Base-by-base conservation (phyloP, 2,329 filamentous ascomycete genomes). In the Juglanconis oblonga region DNA sequence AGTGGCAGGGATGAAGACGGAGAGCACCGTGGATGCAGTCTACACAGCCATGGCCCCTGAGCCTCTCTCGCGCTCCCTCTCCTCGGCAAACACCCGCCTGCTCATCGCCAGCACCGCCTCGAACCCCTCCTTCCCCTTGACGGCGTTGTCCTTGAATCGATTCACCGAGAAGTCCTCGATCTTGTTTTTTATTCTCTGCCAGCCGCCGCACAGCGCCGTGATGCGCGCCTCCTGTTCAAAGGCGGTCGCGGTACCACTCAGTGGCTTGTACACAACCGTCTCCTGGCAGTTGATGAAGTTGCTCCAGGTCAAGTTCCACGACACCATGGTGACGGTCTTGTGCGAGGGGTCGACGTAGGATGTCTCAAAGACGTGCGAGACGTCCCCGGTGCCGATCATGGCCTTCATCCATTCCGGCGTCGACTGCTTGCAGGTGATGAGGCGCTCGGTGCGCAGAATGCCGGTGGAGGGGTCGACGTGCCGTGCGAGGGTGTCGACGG, bases 241-340 rank as follows among this genome's bases (percentile, higher is more conserved):
- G 64, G 89, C 83, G 3, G 95, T 99, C 73, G 83, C 81, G 71
- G 74, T 74, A 73, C 74, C 69, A 72, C 72, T 72, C 50, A 80
- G 69, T 0, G 92, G 92, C 67, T 83, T 82, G 78, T 98, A 98
- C 58, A 90, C 81, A 64, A 97, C 93, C 17, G 94, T 97, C 79
- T 99, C 95, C 73, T 93, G 90, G 50, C 97, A 92, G 70, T 85
- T 92, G 72, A 98, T 82, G 57, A 99, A 84, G 70, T 98, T 96
- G 64, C 87, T 89, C 85, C 87, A 95, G 7, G 95, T 98, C 72
- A 99, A 81, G 77, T 99, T 99, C 73, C 92, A 91, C 66, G 91
- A 95, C 74, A 93, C 92, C 90, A 99, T 97, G 63, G 93, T 98
- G 71, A 99, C 91, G 65, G 91, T 96, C 77, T 93, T 92, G 64